phyloP scores from a whole-genome alignment of 192 early-diverging fungal species.

The Phycomyces blakesleeanus region DNA sequence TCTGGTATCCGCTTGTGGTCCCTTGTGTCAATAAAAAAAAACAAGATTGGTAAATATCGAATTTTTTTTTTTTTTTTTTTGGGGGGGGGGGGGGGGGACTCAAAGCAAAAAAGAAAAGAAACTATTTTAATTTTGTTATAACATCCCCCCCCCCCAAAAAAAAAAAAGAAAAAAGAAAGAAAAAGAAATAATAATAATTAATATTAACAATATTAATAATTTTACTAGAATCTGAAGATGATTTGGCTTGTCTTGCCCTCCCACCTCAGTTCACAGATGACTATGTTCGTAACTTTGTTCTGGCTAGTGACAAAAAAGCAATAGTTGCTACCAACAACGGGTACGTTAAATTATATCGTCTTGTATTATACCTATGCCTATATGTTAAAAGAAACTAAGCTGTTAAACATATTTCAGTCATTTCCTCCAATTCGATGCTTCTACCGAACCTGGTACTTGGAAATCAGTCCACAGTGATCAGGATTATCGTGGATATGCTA shows the following conservation, averaged over 20 bases:
- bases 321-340: conserved; percentile 46
- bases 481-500: conserved; percentile 48
- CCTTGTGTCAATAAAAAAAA: conserved; percentile 44
- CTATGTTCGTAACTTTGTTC: conserved; percentile 46
- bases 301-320: conserved; percentile 22
- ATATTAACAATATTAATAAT: conserved; percentile 55
- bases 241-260: conserved; percentile 28
- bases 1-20: conserved; percentile 76
- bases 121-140: too few species aligned
- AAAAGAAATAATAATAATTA: too few species aligned
- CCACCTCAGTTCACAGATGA: conserved; percentile 25
- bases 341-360: too few species aligned
- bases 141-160: too few species aligned
- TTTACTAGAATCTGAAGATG: conserved; percentile 27
- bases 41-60: conserved; percentile 45
- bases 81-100: too few species aligned
- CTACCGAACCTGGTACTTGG: conserved; percentile 17
- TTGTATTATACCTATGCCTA: not conserved
- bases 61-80: not conserved
- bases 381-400: not conserved
- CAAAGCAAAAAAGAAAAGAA: too few species aligned
- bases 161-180: too few species aligned
- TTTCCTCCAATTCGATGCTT: conserved; percentile 36
- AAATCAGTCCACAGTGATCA: conserved; percentile 35
- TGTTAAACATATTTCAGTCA: conserved; percentile 23